Base-by-base conservation (phyloP, 345 rosid genomes). In the Boechera divaricarpa region DNA sequence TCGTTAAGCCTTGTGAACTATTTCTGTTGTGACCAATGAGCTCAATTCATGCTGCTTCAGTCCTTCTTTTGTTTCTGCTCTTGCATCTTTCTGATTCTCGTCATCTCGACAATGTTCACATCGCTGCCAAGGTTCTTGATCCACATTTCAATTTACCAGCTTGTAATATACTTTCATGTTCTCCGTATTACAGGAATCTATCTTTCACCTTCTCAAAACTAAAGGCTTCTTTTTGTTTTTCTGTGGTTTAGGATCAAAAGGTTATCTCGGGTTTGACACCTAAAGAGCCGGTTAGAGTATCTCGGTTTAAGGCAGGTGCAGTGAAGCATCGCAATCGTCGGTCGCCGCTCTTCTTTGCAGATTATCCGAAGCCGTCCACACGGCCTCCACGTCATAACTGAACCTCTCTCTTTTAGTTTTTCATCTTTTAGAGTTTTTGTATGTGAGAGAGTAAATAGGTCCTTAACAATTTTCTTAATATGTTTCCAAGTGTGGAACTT, bases 351-450 rank as follows among this genome's bases (percentile, higher is more conserved):
- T 48, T 79, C 7, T 69, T 67, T 21, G 82, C 79, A 11, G 82
- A 79, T 61, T 79, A 79, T 55, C 82, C 82, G 18, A 79, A 79
- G 79, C 82, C 82, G 1, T 73, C 79, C n/a, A 73, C 75, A 36
- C 75, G 82, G 7, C 82, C 82, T 69, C 82, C 82, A 16, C 75
- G 79, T 26, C 82, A 79, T 74, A 79, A 79, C 67, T 79, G 71
- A 79, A 35, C 44, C 52, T 42, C 58, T 69, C 69, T 72, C 75
- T 67, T 6, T 69, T 74, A 32, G 48, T 38, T 72, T 28, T 33
- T 16, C 38, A 11, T 16, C 49, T 70, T 64, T 72, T 45, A 16
- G 12, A 24, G 9, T 42, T 45, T 41, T 71, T 77, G 57, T 65
- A 48, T 48, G 56, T 10, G 68, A 72, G 53, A 63, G 67, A 54